These are phyloP conservation scores for Ascochyta viciae-villosae DNA, from an alignment of 2,329 filamentous ascomycete species.

Conservation along the genomic window DNA sequence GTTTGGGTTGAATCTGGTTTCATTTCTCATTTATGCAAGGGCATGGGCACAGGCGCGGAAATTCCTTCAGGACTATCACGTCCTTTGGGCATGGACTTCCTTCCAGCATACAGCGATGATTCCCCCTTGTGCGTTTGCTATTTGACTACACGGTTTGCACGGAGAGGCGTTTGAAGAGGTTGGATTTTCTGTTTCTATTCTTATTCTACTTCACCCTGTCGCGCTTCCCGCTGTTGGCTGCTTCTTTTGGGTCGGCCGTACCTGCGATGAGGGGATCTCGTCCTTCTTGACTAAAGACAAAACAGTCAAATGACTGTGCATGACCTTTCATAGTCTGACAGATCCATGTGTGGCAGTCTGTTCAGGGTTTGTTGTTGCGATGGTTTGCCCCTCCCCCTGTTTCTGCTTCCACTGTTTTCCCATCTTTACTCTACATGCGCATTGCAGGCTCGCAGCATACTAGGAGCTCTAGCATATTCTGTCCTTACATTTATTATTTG, in stretches of 20 bases:
- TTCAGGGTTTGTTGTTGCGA: slow-evolving; percentile 17
- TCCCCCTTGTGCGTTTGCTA: slow-evolving; percentile 52
- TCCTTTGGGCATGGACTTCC: slow-evolving; percentile 47
- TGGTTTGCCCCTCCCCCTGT: slow-evolving; percentile 12
- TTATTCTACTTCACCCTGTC: slow-evolving; percentile 4
- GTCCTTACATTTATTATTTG: slow-evolving; percentile 39
- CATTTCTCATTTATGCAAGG: slow-evolving; percentile 46
- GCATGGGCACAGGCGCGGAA: slow-evolving; percentile 51
- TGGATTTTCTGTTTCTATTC: slow-evolving; percentile 18
- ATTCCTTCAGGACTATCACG: slow-evolving; percentile 41
- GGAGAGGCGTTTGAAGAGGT: slow-evolving; percentile 41
- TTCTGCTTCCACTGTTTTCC: not conserved
- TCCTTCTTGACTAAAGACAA: slow-evolving; percentile 29
- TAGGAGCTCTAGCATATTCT: slow-evolving; percentile 37
- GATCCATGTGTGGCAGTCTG: slow-evolving; percentile 28
- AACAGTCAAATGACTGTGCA: slow-evolving; percentile 16
- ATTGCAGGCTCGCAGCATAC: slow-evolving; percentile 31
- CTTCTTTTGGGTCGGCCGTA: slow-evolving; percentile 21
- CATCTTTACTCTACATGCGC: slow-evolving; percentile 33
- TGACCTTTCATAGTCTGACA: slow-evolving; percentile 31
- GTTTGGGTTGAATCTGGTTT: slow-evolving; percentile 40
- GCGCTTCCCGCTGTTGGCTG: not conserved
- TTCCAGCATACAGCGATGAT: slow-evolving; percentile 55
- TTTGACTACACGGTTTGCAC: slow-evolving; percentile 39
- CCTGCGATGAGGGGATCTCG: not conserved